Conservation (phyloP, 2,329 filamentous ascomycete species). For the Cordyceps javanica region DNA sequence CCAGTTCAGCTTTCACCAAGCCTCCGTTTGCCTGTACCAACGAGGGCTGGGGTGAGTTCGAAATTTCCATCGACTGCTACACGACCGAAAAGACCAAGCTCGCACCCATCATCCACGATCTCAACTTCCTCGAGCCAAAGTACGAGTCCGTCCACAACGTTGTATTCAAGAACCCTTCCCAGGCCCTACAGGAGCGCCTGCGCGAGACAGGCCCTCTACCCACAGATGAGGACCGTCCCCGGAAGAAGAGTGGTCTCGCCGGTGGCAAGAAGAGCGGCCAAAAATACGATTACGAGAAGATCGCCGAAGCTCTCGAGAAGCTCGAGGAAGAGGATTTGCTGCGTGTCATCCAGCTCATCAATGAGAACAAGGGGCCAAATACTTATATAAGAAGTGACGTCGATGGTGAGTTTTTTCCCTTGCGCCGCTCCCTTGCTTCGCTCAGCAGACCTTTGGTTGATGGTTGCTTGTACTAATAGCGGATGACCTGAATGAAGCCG, state of each 20-base stretch:
- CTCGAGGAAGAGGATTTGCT: constrained; percentile 89
- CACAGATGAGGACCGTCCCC: constrained; percentile 56
- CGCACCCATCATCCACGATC: constrained; percentile 68
- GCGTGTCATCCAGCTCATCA: constrained; percentile 94
- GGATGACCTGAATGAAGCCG: constrained; percentile 50
- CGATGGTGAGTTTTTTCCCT: constrained; percentile 63
- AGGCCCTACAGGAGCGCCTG: constrained; percentile 71
- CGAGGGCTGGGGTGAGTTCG: constrained; percentile 98
- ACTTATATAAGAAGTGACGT: constrained; percentile 97
- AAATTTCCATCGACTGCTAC: constrained; percentile 80
- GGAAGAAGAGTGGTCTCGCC: constrained; percentile 51
- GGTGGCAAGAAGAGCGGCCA: constrained; percentile 73
- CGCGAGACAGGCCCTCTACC: constrained; percentile 82
- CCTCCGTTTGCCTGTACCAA: constrained; percentile 86
- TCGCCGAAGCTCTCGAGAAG: constrained; percentile 85
- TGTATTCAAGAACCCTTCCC: constrained; percentile 87
- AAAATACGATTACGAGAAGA: constrained; percentile 82
- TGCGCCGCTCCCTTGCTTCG: constrained; percentile 10
- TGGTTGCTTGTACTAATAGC: constrained; percentile 26
- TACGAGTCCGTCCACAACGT: constrained; percentile 82
- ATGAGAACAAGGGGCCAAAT: constrained; percentile 90
- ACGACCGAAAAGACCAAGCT: constrained; percentile 84
- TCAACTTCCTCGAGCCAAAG: constrained; percentile 77
- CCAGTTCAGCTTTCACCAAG: constrained; percentile 59
- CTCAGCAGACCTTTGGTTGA: constrained; percentile 17